Conservation (phyloP, 805 yeast genomes). For the Ogataea degrootiae region DNA sequence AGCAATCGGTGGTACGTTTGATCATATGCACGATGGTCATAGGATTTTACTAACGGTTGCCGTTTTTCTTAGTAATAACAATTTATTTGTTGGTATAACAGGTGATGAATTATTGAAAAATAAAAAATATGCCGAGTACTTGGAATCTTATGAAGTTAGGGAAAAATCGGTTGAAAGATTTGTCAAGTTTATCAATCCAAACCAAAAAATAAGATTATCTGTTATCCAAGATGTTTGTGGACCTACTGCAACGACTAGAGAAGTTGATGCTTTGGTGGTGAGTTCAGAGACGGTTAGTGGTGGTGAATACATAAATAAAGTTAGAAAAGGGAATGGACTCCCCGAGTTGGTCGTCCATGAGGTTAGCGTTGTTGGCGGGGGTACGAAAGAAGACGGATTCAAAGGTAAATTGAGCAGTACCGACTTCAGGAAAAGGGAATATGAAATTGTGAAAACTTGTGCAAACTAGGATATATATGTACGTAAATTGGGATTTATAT, state of each 20-base stretch:
- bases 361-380: slow-evolving; percentile 62
- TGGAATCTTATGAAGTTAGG: slow-evolving; percentile 58
- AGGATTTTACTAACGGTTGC: slow-evolving; percentile 75
- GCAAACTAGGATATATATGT: too few relatives aligned
- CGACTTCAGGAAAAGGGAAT: slow-evolving; percentile 49
- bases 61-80: slow-evolving; percentile 49
- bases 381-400: slow-evolving; percentile 40
- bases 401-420: slow-evolving; percentile 83
- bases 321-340: slow-evolving; percentile 55
- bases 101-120: slow-evolving; percentile 67
- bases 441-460: slow-evolving; percentile 7
- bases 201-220: slow-evolving; percentile 43
- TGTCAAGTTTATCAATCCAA: slow-evolving; percentile 43
- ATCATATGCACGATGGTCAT: slow-evolving; percentile 94
- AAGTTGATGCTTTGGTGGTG: slow-evolving; percentile 75
- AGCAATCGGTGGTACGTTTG: slow-evolving; percentile 96
- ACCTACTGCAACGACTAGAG: slow-evolving; percentile 74
- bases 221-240: slow-evolving; percentile 87
- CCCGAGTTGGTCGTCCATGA: slow-evolving; percentile 44
- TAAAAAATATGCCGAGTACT: slow-evolving; percentile 63
- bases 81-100: slow-evolving; percentile 78
- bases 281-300: slow-evolving; percentile 79
- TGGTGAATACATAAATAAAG: slow-evolving; percentile 64
- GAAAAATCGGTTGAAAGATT: slow-evolving; percentile 43
- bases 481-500: too few relatives aligned